Percentiles rank a stretch among this genome's conserved stretches.
phyloP scores from a whole-genome alignment of 352 stramenopile species.

The Phytophthora pinifolia region DNA sequence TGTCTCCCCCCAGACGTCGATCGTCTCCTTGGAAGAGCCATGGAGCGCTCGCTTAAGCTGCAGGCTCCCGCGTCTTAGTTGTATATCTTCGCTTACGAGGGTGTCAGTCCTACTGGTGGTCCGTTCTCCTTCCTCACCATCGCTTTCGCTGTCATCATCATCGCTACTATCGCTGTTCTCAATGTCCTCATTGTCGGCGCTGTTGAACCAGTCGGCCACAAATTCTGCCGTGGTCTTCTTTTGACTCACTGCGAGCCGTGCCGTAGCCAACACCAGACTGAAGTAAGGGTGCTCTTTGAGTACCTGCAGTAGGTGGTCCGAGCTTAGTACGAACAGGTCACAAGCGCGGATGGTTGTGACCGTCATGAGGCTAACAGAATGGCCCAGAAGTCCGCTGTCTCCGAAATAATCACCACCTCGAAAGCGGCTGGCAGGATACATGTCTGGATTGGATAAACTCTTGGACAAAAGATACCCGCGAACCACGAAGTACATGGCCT shows the following conservation, averaged over 20 bases:
- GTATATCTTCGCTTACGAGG: constrained; percentile 4
- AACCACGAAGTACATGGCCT: constrained; percentile 73
- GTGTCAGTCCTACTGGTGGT: constrained; percentile 1
- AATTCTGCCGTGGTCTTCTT: constrained; percentile 39
- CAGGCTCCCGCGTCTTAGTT: constrained; percentile 10
- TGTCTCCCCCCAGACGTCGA: constrained; percentile 35
- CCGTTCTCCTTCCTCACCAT: constrained; percentile 2
- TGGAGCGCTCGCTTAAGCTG: constrained; percentile 18
- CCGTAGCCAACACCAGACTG: constrained; percentile 41
- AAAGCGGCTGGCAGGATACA: constrained; percentile 53
- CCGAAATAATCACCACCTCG: constrained; percentile 59
- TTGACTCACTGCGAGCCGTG: constrained; percentile 35
- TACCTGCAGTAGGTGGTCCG: constrained; percentile 44
- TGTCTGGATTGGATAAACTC: constrained; percentile 42
- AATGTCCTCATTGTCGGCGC: constrained; percentile 10
- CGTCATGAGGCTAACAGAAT: constrained; percentile 55
- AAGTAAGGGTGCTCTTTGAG: constrained; percentile 47
- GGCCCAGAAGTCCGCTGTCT: constrained; percentile 49
- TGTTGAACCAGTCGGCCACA: constrained; percentile 15
- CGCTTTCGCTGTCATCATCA: constrained; percentile 3
- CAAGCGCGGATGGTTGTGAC: constrained; percentile 56
- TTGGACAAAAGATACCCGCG: constrained; percentile 54
- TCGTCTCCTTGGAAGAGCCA: constrained; percentile 18
- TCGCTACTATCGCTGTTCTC: constrained; percentile 1
- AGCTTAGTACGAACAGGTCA: constrained; percentile 60